A percentile compares a stretch with the other conserved stretches of the same genome.
phyloP scores from a whole-genome alignment of 2,329 filamentous ascomycete species.

The Hansfordia pulvinata region DNA sequence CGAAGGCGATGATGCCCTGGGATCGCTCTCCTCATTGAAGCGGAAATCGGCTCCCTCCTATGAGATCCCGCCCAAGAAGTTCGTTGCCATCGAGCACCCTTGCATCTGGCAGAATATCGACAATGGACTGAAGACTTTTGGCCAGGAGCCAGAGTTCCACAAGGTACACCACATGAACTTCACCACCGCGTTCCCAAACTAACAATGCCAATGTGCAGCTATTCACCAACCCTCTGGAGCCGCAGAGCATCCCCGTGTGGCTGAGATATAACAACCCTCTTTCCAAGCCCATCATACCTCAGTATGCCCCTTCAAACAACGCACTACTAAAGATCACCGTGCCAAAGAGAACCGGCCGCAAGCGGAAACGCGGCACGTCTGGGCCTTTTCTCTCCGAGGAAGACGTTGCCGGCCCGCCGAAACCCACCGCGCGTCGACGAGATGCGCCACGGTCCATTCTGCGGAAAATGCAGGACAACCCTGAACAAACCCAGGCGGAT shows the following conservation, averaged over 20 bases:
- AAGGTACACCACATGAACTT: slow-evolving; percentile 13
- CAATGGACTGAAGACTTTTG: slow-evolving; percentile 26
- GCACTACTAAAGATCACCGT: slow-evolving; percentile 77
- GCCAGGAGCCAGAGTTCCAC: slow-evolving; percentile 21
- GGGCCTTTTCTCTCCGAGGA: slow-evolving; percentile 44
- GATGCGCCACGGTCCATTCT: slow-evolving; percentile 43
- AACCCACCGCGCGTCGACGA: slow-evolving; percentile 16
- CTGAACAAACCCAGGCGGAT: slow-evolving; percentile 51
- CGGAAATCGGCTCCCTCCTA: no score
- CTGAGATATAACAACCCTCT: slow-evolving; percentile 69
- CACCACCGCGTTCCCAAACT: no score
- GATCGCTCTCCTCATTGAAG: no score
- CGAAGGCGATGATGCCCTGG: no score
- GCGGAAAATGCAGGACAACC: slow-evolving; percentile 57
- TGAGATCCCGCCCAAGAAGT: slow-evolving; percentile 21
- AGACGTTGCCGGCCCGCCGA: slow-evolving; percentile 14
- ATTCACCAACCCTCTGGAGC: no score
- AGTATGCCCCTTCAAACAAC: slow-evolving; percentile 65
- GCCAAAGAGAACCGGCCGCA: slow-evolving; percentile 75
- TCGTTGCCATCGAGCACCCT: slow-evolving; percentile 29
- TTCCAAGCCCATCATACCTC: slow-evolving; percentile 65
- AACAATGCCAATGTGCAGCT: no score
- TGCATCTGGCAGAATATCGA: slow-evolving; percentile 25
- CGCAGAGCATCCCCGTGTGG: slow-evolving; percentile 45
- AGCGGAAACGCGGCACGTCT: slow-evolving; percentile 65